Conservation (phyloP, 2,329 filamentous ascomycete species). For the Dothideomycetes sp. region DNA sequence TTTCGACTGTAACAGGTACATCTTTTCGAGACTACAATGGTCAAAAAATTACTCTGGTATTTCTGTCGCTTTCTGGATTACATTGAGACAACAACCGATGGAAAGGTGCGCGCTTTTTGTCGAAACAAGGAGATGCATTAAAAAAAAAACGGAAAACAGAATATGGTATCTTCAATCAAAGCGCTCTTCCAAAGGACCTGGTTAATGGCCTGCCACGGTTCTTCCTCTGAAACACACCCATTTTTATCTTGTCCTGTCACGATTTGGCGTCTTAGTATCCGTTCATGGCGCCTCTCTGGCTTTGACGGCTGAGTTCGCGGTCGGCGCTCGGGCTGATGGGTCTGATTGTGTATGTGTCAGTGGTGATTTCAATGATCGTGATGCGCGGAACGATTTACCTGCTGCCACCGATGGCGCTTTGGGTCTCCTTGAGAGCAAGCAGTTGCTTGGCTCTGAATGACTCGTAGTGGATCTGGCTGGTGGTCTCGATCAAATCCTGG, state of each 20-base stretch:
- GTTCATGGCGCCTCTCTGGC: constrained; percentile 97
- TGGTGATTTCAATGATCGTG: not conserved
- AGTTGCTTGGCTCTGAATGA: constrained; percentile 99
- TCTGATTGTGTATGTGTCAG: constrained; percentile 15
- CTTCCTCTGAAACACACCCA: constrained; percentile 6
- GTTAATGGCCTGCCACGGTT: constrained; percentile 10
- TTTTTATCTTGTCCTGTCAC: not conserved
- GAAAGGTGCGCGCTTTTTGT: no score
- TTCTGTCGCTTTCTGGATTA: no score
- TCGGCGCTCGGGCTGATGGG: constrained; percentile 95
- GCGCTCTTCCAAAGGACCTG: constrained; percentile 6
- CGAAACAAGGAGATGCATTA: no score
- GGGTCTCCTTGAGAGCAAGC: constrained; percentile 94
- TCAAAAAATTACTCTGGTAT: no score
- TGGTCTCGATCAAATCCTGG: constrained; percentile 98
- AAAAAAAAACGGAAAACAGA: no score
- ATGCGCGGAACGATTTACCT: constrained; percentile 34
- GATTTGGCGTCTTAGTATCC: constrained; percentile 64
- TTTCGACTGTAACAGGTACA: no score
- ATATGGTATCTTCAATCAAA: constrained; percentile 15
- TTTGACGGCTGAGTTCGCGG: constrained; percentile 91
- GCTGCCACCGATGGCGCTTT: constrained; percentile 62
- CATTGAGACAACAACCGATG: no score
- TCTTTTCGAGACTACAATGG: no score
- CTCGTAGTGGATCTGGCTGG: constrained; percentile 99